Percentiles rank a stretch among this genome's conserved stretches.
phyloP scores from a whole-genome alignment of 257 asterid species.

The Petunia secreta region DNA sequence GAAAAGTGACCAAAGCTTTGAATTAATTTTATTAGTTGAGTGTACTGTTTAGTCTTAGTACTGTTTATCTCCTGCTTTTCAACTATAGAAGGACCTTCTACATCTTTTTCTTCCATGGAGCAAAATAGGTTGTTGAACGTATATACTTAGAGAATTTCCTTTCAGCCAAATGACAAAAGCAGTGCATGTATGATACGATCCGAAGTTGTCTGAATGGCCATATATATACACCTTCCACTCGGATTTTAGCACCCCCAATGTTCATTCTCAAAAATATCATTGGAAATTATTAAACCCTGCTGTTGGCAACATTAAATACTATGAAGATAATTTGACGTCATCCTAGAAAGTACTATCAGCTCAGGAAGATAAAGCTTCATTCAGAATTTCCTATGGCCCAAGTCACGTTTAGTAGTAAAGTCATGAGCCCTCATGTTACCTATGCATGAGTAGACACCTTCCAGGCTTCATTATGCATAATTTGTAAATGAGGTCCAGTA shows the following conservation, averaged over 20 bases:
- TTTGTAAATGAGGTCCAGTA: neutral
- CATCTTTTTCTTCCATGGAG: neutral
- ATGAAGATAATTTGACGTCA: conserved; percentile 31
- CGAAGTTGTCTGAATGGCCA: conserved; percentile 99
- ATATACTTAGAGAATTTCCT: neutral
- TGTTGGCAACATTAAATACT: conserved; percentile 15
- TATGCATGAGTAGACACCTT: conserved; percentile 6
- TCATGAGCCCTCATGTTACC: conserved; percentile 4
- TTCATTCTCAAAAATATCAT: conserved; percentile 83
- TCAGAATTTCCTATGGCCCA: neutral
- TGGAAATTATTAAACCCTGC: conserved; percentile 91
- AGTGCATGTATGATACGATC: conserved; percentile 88
- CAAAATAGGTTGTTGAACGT: neutral
- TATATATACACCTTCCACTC: conserved; percentile 95
- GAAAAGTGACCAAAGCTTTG: neutral
- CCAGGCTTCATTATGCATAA: conserved; percentile 15
- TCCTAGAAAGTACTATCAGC: neutral
- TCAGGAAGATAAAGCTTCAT: conserved; percentile 12
- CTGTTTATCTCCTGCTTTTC: neutral
- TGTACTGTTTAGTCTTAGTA: neutral
- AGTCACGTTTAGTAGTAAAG: neutral
- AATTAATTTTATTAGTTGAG: neutral
- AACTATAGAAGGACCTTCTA: neutral
- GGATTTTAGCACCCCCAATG: conserved; percentile 83
- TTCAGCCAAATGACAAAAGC: neutral